Evolutionary conservation across 2,329 filamentous ascomycete species (phyloP).

Genomic region (Cercospora zeae-maydis): DNA sequence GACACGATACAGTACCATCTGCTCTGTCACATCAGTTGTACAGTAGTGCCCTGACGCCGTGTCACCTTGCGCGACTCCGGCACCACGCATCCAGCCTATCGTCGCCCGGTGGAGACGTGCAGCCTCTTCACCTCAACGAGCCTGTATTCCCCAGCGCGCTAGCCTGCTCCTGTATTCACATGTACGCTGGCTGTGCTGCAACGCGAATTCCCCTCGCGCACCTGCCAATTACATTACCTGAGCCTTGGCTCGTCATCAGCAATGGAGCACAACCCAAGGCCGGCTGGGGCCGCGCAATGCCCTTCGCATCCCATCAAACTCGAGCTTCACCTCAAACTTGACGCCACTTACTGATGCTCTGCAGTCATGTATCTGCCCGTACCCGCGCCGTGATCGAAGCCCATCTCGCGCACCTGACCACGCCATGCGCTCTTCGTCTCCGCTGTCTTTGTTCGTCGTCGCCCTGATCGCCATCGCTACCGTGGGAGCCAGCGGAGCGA

Average conservation of each 20-base stretch:
- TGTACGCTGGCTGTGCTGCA: background rate
- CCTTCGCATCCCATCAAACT: background rate
- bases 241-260: background rate
- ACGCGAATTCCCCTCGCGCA: no score
- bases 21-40: background rate
- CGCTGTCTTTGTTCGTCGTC: background rate
- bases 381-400: background rate
- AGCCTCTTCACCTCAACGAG: background rate
- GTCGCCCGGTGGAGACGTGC: constrained; percentile 2
- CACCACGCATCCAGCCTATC: constrained; percentile 1
- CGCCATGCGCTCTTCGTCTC: background rate
- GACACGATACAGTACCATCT: background rate
- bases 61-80: constrained; percentile 2
- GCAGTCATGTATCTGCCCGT: background rate
- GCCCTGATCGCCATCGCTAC: background rate
- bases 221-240: background rate
- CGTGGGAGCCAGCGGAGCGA: constrained; percentile 27
- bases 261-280: background rate
- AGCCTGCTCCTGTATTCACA: background rate
- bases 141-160: background rate
- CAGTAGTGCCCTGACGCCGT: no score
- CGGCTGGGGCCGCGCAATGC: background rate
- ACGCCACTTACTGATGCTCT: background rate
- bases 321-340: background rate
- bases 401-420: background rate